Evolutionary conservation across 129 eudicot species (phyloP).

Genomic region (Flaveria bidentis): DNA sequence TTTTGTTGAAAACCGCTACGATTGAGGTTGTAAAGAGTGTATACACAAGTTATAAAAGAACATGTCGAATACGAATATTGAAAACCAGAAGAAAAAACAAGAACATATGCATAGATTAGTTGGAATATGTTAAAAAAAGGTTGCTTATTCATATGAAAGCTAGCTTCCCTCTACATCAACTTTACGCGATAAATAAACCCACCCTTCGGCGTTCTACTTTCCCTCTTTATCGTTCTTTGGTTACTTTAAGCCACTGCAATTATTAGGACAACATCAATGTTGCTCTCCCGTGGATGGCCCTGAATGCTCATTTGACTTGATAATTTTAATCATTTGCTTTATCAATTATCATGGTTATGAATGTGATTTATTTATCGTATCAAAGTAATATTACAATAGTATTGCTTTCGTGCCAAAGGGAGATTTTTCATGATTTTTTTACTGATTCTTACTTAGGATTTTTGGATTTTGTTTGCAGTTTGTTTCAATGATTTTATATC

Average conservation of each 20-base stretch:
- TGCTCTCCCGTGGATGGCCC: slow-evolving; percentile 41
- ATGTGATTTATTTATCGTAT: slow-evolving; percentile 23
- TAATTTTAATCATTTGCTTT: slow-evolving; percentile 16
- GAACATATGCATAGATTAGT: slow-evolving; percentile 35
- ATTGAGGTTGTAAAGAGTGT: slow-evolving; percentile 20
- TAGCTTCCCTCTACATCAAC: slow-evolving; percentile 34
- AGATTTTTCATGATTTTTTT: slow-evolving; percentile 15
- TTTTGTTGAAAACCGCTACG: neutral
- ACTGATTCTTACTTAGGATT: slow-evolving; percentile 7
- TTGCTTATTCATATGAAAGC: slow-evolving; percentile 26
- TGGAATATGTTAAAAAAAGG: slow-evolving; percentile 48
- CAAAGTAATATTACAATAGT: neutral
- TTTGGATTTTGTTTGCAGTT: slow-evolving; percentile 35
- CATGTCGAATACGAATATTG: slow-evolving; percentile 67
- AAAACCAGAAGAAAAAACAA: slow-evolving; percentile 37
- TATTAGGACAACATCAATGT: slow-evolving; percentile 54
- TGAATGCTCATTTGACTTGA: slow-evolving; percentile 38
- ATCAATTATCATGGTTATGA: slow-evolving; percentile 25
- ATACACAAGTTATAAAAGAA: slow-evolving; percentile 23
- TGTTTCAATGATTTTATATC: slow-evolving; percentile 22
- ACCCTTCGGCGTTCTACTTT: slow-evolving; percentile 35
- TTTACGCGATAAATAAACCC: slow-evolving; percentile 38
- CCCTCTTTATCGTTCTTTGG: slow-evolving; percentile 26
- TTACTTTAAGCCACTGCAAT: slow-evolving; percentile 33
- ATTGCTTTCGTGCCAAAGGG: slow-evolving; percentile 16